Evolutionary conservation across 176 grass and related monocot genomes (phyloP), one percentile per base, ranked within the genome.

Genomic region (Oryza punctata): DNA sequence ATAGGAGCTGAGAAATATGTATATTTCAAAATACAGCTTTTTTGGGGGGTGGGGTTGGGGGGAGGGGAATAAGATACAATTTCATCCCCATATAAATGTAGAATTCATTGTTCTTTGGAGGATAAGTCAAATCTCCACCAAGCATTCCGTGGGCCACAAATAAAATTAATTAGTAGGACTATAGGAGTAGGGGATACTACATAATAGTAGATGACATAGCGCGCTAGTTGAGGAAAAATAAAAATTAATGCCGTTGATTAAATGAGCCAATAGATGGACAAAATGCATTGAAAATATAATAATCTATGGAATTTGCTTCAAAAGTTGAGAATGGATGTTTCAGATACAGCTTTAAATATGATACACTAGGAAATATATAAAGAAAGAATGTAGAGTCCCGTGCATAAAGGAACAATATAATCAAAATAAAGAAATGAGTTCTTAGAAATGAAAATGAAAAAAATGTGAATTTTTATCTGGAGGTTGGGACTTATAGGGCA

Each of bases 391-490:
- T 59, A 46, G 16, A 33, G n/a, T 61, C 57, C 7, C 70, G 16
- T 70, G 65, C 6, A 37, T 16, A 30, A 66, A 69, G n/a, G 73
- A 65, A 38, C 57, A 68, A 5, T 63, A 47, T 69, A 57, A 38
- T 69, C 69, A 47, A 73, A 43, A 52, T 43, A 66, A 85, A 77
- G 26, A n/a, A 46, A 12, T 12, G 44, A 12, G 63, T 76, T 82
- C 32, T n/a, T 6, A 66, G 54, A 67, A 66, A 60, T 45, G 45
- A 61, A 33, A 16, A 67, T 73, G 8, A 43, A 43, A 78, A 79
- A 78, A 73, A 79, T 46, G 84, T 61, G 32, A 72, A 60, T 49
- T 47, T 90, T 67, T 72, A 78, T 78, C 59, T 37, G 40, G 83
- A 67, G 59, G 37, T 82, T 78, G 21, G 67, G 73, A 78, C 88